A percentile compares a stretch with the other conserved stretches of the same genome.
Conservation (phyloP, 2,329 filamentous ascomycete species). For the Colletotrichum chlorophyti region DNA sequence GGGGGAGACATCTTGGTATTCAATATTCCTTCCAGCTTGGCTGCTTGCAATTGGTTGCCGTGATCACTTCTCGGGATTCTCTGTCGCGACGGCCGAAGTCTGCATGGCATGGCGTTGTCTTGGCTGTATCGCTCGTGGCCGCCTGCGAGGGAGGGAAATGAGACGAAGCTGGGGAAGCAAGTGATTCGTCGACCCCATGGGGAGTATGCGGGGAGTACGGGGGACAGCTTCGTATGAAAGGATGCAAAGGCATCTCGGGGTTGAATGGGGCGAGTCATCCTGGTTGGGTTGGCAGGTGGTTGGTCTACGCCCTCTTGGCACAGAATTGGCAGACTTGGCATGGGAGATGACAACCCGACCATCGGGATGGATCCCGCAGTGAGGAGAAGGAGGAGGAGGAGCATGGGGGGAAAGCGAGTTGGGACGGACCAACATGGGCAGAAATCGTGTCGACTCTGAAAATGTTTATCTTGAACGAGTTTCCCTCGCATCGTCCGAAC, state of each 20-base stretch:
- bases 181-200: constrained; percentile 6
- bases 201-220: constrained; percentile 5
- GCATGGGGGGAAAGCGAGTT: too few species aligned
- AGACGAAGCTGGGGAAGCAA: not conserved
- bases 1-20: too few species aligned
- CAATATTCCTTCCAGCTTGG: too few species aligned
- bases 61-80: too few species aligned
- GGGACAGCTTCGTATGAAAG: not conserved
- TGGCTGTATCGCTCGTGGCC: not conserved
- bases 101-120: not conserved
- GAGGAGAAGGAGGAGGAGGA: too few species aligned
- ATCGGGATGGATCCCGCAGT: too few species aligned
- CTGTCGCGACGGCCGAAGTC: too few species aligned
- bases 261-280: not conserved
- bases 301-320: constrained; percentile 1
- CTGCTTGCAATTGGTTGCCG: constrained; percentile 12
- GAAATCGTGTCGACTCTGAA: not conserved
- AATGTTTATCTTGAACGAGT: not conserved
- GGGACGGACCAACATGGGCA: not conserved
- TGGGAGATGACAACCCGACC: constrained; percentile 1
- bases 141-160: not conserved
- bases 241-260: not conserved
- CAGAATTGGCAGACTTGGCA: constrained; percentile 6
- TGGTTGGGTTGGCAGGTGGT: not conserved
- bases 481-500: not conserved